Conservation (phyloP, 2,329 filamentous ascomycete genomes). For the Pseudogymnoascus sp. region DNA sequence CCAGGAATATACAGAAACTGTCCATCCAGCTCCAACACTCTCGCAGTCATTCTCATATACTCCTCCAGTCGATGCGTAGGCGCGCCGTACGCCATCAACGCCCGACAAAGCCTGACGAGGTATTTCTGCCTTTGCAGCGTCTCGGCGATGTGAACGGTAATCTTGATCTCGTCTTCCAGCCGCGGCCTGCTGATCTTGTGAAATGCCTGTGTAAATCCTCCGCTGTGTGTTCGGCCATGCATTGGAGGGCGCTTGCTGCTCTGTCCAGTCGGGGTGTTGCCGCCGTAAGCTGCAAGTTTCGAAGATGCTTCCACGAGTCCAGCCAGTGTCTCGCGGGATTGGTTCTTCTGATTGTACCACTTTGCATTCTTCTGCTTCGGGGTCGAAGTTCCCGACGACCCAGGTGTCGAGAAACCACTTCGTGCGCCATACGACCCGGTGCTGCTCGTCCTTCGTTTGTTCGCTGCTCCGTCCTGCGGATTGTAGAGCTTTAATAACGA, state of each 20-base stretch:
- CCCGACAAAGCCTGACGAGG: conserved; percentile 73
- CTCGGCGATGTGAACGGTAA: conserved; percentile 53
- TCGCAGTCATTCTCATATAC: conserved; percentile 82
- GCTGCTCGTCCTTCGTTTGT: conserved; percentile 17
- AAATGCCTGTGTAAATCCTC: conserved; percentile 1
- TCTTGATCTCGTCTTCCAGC: conserved; percentile 32
- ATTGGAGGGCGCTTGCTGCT: conserved; percentile 20
- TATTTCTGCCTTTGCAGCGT: conserved; percentile 76
- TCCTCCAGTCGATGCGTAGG: conserved; percentile 87
- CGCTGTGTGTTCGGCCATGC: conserved; percentile 21
- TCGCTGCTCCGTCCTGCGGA: conserved; percentile 32
- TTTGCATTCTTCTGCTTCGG: conserved; percentile 23
- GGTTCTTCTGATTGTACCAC: conserved; percentile 32
- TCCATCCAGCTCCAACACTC: conserved; percentile 80
- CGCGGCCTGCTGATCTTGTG: conserved; percentile 16
- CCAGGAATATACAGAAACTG: conserved; percentile 87
- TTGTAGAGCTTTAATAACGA: conserved; percentile 65
- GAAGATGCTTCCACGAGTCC: conserved; percentile 48
- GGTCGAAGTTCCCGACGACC: conserved; percentile 33
- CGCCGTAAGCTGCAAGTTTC: conserved; percentile 42
- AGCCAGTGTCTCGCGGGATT: conserved; percentile 39
- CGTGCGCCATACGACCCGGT: conserved; percentile 20
- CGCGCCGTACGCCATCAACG: conserved; percentile 82
- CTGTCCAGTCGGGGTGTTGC: conserved; percentile 16
- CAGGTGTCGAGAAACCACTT: conserved; percentile 34